Base-by-base conservation (phyloP, 2,329 filamentous ascomycete species). In the Xylaria hypoxylon region DNA sequence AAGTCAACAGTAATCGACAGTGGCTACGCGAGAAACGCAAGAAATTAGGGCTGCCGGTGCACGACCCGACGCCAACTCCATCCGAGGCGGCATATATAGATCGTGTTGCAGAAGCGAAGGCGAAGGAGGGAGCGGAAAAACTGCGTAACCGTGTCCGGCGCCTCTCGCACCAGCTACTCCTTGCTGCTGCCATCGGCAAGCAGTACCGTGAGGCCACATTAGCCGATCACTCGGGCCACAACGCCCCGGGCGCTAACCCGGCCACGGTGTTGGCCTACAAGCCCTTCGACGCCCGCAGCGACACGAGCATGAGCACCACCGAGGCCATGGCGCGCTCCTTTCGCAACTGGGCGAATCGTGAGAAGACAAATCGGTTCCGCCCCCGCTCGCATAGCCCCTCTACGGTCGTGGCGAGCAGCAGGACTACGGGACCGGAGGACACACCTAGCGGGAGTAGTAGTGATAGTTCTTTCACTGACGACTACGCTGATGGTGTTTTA, bases 131-230 rank as follows among this genome's bases (percentile, higher is more conserved):
- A 40, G 59, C 33, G 15, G 22, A 55, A 1, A 52, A 50, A 0
- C 68, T 71, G n/a, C 59, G 59, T n/a, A 64, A 67, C 19, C 70
- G 65, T 42, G 40, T 72, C 31, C 68, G 59, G 44, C 71, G 71
- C 42, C 51, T 48, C 26, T 69, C 68, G 38, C 45, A 65, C 11
- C 72, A 74, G 56, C 47, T 75, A 5, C 67, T 73, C 31, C 28
- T 71, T 15, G 70, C 71, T 50, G 70, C 72, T 24, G 68, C 70
- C 24, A 64, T 71, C 15, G 63, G 68, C 45, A 44, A 70, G 42
- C 69, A 72, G 58, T 70, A 64, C 56, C 71, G 68, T 40, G 68
- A 70, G 59, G 56, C 59, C 15, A 68, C 52, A 24, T 31, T 47
- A 45, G 68, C 68, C 15, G 65, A 62, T 10, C 60, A 57, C 8